Base-by-base conservation (phyloP, 116 monocot genomes). In the Thalassia testudinum region DNA sequence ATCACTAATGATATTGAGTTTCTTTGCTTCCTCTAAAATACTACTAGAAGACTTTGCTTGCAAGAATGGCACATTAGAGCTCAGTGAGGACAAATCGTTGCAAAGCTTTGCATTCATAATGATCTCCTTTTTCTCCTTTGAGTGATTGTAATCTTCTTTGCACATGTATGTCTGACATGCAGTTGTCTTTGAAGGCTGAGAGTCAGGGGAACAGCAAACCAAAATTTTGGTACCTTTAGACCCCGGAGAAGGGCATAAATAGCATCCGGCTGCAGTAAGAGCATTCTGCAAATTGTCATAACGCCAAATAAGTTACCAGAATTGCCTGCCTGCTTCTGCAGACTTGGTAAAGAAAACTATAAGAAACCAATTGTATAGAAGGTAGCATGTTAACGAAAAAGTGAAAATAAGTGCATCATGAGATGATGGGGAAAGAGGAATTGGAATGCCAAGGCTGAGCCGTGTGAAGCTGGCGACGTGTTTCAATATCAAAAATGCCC, bases 211-310 rank as follows among this genome's bases (percentile, higher is more conserved):
- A 62, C 44, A 74, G 58, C 75, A 71, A 15, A 99, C 56, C 47
- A 89, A 50, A 27, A 82, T 34, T 75, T 82, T 77, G 52, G 48
- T 77, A 42, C 97, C 97, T 72, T 78, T 89, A 5, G 85, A 89
- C 55, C 61, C 63, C 58, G 97, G 97, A 65, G 70, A 70, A 52
- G 97, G 42, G 56, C 69, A 99, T 20, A 99, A 72, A 47, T 82
- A 79, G 64, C 97, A 99, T 71, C 90, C 85, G 71, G 86, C 85
- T 60, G 72, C 89, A 52, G 90, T 86, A 52, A 99, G 75, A 51
- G 86, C 82, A 45, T 67, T 86, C 97, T 99, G 97, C 72, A 74
- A 26, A 59, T 26, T 34, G n/a, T n/a, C n/a, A n/a, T n/a, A n/a
- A n/a, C n/a, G n/a, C n/a, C n/a, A n/a, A n/a, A n/a, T n/a, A n/a